Evolutionary conservation across 2,329 filamentous ascomycete genomes (phyloP).

Genomic region (Arachnopeziza araneosa): DNA sequence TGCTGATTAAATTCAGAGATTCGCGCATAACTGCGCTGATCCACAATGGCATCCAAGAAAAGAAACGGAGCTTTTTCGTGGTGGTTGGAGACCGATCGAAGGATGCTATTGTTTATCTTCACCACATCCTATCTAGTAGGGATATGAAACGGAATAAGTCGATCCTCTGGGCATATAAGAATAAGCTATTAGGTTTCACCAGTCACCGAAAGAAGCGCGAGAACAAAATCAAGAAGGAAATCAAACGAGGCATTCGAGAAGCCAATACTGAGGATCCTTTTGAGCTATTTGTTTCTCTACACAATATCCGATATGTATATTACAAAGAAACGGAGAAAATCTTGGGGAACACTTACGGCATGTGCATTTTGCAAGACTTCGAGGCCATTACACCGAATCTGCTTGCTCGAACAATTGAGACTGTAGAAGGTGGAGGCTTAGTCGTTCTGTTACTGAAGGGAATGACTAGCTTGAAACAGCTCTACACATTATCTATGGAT

Average conservation of each 20-base stretch:
- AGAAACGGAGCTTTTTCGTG: conserved; percentile 97
- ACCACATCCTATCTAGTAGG: conserved; percentile 86
- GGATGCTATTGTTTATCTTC: conserved; percentile 91
- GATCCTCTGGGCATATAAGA: conserved; percentile 98
- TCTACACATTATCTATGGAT: conserved; percentile 97
- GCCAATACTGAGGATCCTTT: conserved; percentile 91
- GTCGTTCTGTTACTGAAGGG: conserved; percentile 89
- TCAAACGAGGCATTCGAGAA: conserved; percentile 90
- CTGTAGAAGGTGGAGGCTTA: conserved; percentile 90
- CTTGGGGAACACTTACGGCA: conserved; percentile 93
- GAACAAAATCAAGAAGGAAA: conserved; percentile 96
- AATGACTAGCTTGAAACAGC: conserved; percentile 94
- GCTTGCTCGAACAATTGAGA: conserved; percentile 90
- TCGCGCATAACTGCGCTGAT: conserved; percentile 88
- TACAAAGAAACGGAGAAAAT: conserved; percentile 99
- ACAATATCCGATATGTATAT: conserved; percentile 98
- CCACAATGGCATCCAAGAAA: conserved; percentile 85
- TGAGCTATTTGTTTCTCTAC: conserved; percentile 91
- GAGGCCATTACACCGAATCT: conserved; percentile 97
- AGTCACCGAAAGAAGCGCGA: conserved; percentile 98
- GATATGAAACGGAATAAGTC: conserved; percentile 95
- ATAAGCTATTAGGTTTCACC: conserved; percentile 90
- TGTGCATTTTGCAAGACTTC: conserved; percentile 98
- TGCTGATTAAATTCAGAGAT: conserved; percentile 50
- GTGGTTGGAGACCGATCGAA: conserved; percentile 92